Evolutionary conservation across 495 filamentous ascomycete species (phyloP).

Genomic region (Xylaria castorea): DNA sequence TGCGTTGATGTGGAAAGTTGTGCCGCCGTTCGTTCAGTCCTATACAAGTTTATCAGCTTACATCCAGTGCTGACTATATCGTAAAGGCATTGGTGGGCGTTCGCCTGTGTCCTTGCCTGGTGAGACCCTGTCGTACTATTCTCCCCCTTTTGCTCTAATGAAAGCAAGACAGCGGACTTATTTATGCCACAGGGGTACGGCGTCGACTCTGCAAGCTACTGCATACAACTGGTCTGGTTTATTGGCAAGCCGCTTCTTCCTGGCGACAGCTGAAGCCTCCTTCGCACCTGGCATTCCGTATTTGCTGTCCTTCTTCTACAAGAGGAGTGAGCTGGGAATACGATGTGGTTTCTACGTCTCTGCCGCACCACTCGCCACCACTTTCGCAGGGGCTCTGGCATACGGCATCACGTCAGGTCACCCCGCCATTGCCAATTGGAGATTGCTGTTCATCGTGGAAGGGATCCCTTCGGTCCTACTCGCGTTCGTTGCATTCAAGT

Average conservation of each 20-base stretch:
- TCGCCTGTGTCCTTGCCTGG: conserved; percentile 32
- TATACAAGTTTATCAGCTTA: conserved; percentile 27
- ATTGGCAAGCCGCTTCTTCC: conserved; percentile 71
- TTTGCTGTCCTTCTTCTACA: conserved; percentile 84
- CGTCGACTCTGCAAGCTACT: conserved; percentile 47
- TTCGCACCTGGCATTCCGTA: conserved; percentile 77
- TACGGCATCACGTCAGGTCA: conserved; percentile 81
- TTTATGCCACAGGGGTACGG: conserved; percentile 48
- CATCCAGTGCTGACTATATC: conserved; percentile 35
- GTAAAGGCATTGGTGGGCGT: conserved; percentile 37
- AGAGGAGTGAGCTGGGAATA: conserved; percentile 76
- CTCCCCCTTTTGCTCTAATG: conserved; percentile 1
- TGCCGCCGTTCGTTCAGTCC: conserved; percentile 57
- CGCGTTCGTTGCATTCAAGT: conserved; percentile 70
- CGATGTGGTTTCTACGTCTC: conserved; percentile 78
- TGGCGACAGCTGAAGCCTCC: conserved; percentile 71
- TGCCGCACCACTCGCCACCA: conserved; percentile 80
- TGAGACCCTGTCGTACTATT: conserved; percentile 37
- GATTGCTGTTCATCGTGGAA: conserved; percentile 83
- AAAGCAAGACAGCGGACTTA: conserved; percentile 7
- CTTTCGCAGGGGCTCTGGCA: conserved; percentile 82
- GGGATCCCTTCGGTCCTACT: conserved; percentile 74
- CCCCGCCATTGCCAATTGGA: conserved; percentile 73
- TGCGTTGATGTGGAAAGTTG: conserved; percentile 74
- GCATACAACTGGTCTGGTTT: conserved; percentile 66